Evolutionary conservation across 495 filamentous ascomycete genomes (phyloP).

Genomic region (Penicillium odoratum): DNA sequence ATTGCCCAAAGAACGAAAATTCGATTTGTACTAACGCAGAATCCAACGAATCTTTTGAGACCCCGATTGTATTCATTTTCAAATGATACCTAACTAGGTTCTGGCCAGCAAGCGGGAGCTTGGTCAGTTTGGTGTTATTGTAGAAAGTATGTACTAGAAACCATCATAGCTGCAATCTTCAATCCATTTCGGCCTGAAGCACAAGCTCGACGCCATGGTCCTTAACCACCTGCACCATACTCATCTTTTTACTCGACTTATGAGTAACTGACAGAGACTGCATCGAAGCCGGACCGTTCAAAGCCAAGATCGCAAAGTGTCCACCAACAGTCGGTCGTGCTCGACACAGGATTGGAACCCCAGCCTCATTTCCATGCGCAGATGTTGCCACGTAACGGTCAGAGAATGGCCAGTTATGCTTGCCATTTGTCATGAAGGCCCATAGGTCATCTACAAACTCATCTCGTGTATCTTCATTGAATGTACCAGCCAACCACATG

Average conservation of each 20-base stretch:
- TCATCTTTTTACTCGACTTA: not conserved
- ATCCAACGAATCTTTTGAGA: too few relatives aligned
- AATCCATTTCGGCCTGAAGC: not conserved
- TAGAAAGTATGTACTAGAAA: not conserved
- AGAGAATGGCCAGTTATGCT: conserved; percentile 50
- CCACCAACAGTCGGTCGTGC: conserved; percentile 58
- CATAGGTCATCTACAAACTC: conserved; percentile 45
- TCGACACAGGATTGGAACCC: conserved; percentile 41
- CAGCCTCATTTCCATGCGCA: conserved; percentile 36
- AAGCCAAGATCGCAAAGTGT: conserved; percentile 54
- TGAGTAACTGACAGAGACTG: conserved; percentile 18
- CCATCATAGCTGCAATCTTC: not conserved
- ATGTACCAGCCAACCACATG: conserved; percentile 45
- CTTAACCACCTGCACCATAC: not conserved
- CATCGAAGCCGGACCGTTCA: conserved; percentile 35
- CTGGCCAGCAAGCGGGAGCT: too few relatives aligned
- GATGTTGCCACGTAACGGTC: conserved; percentile 45
- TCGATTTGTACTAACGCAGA: too few relatives aligned
- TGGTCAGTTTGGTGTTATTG: not conserved
- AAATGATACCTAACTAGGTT: too few relatives aligned
- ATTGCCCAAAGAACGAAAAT: too few relatives aligned
- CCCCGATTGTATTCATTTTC: too few relatives aligned
- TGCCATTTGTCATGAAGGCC: conserved; percentile 49
- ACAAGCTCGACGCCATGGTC: not conserved
- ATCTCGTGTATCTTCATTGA: conserved; percentile 28